Evolutionary conservation across 352 stramenopile species (phyloP).

Genomic region (Thalassiosira delicatula): DNA sequence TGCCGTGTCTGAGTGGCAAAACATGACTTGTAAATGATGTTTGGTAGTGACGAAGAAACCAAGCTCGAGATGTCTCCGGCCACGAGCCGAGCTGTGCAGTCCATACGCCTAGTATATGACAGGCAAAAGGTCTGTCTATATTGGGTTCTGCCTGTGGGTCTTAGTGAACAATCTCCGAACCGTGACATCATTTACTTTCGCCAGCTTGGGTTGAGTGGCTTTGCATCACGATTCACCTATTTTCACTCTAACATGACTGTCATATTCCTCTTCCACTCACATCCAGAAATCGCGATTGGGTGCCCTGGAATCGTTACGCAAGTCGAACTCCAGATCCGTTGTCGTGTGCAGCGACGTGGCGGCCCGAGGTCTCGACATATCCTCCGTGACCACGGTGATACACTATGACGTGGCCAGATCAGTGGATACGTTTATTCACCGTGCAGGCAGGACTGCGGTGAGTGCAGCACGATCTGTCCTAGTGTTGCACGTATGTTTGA

Average conservation of each 20-base stretch:
- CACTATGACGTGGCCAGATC: slow-evolving; percentile 94
- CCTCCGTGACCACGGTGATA: slow-evolving; percentile 92
- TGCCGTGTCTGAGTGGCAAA: too few relatives aligned
- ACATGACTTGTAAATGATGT: too few relatives aligned
- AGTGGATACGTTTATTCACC: slow-evolving; percentile 94
- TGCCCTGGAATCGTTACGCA: slow-evolving; percentile 76
- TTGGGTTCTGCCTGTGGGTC: too few relatives aligned
- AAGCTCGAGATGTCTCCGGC: too few relatives aligned
- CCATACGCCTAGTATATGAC: too few relatives aligned
- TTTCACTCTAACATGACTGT: too few relatives aligned
- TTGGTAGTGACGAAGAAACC: too few relatives aligned
- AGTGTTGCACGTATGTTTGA: slow-evolving; percentile 7
- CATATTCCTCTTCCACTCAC: slow-evolving; percentile 15
- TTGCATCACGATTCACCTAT: background rate
- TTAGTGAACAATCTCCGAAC: too few relatives aligned
- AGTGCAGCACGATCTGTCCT: slow-evolving; percentile 44
- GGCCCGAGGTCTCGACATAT: slow-evolving; percentile 83
- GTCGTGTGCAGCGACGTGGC: slow-evolving; percentile 84
- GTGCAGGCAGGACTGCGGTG: slow-evolving; percentile 91
- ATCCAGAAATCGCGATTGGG: slow-evolving; percentile 80
- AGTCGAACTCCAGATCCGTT: slow-evolving; percentile 62
- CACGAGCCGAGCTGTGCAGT: too few relatives aligned
- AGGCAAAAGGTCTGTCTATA: too few relatives aligned
- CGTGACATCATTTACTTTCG: too few relatives aligned
- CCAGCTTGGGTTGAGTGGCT: too few relatives aligned